phyloP scores from a whole-genome alignment of 2,329 filamentous ascomycete species.

The Fusarium nematophilum region DNA sequence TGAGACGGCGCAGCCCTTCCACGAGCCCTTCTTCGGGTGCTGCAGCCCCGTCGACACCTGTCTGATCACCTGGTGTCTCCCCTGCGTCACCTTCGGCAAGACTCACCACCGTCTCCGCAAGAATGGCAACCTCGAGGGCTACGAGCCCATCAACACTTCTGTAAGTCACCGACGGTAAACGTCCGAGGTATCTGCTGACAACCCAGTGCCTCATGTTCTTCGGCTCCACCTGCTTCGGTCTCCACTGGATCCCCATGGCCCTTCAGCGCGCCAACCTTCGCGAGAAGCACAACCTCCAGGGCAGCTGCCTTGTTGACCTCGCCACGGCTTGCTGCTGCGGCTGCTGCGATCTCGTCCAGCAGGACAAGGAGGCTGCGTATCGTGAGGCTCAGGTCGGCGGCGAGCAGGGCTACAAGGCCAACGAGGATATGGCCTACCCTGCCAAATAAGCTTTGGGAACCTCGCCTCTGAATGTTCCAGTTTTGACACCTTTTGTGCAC shows the following conservation, averaged over 20 bases:
- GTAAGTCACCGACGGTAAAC: conserved; percentile 46
- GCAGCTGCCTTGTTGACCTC: conserved; percentile 56
- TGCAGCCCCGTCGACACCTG: conserved; percentile 58
- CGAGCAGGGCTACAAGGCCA: conserved; percentile 37
- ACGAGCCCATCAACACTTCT: conserved; percentile 59
- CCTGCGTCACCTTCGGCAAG: conserved; percentile 62
- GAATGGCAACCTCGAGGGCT: conserved; percentile 54
- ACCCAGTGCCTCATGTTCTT: conserved; percentile 57
- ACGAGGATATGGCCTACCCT: conserved; percentile 38
- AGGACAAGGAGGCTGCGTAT: conserved; percentile 59
- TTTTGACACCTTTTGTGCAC: conserved; percentile 15
- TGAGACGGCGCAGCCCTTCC: conserved; percentile 52
- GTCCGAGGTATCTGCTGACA: background rate
- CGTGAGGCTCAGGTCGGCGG: conserved; percentile 44
- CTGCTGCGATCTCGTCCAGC: conserved; percentile 58
- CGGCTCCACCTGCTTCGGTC: conserved; percentile 53
- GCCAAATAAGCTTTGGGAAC: background rate
- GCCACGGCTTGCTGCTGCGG: conserved; percentile 58
- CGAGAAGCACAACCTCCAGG: conserved; percentile 58
- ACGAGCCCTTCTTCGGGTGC: conserved; percentile 56
- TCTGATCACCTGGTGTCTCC: conserved; percentile 58
- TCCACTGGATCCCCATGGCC: conserved; percentile 56
- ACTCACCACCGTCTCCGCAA: conserved; percentile 58
- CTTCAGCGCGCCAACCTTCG: conserved; percentile 60
- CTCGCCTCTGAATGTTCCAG: too few relatives aligned